A percentile compares a stretch with the other conserved stretches of the same genome.
Evolutionary conservation across 352 stramenopile species (phyloP).

Genomic region (Aphanomyces astaci): DNA sequence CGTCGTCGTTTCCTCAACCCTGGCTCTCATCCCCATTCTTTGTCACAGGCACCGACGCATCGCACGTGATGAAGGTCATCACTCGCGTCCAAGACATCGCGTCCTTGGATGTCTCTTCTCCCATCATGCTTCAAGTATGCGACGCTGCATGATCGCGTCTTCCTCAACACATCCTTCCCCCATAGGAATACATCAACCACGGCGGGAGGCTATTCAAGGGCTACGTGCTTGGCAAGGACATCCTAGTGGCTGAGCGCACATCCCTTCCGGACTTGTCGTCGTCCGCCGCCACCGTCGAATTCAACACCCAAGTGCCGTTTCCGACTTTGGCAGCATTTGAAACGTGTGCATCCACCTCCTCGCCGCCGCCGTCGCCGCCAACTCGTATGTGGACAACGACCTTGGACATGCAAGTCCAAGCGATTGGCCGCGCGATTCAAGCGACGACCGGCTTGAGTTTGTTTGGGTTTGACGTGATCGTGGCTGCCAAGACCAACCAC

Average conservation of each 20-base stretch:
- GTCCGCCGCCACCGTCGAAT: constrained; percentile 48
- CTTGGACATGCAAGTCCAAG: constrained; percentile 46
- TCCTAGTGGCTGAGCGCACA: constrained; percentile 63
- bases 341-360: neutral
- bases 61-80: constrained; percentile 78
- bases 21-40: neutral
- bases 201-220: constrained; percentile 71
- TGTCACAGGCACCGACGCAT: constrained; percentile 56
- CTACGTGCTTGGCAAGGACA: constrained; percentile 68
- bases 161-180: too few species aligned
- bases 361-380: neutral
- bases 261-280: constrained; percentile 67
- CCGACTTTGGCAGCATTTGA: constrained; percentile 42
- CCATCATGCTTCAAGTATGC: constrained; percentile 57
- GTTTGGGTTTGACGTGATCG: constrained; percentile 82
- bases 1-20: constrained; percentile 19
- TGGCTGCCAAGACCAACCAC: constrained; percentile 45
- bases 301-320: constrained; percentile 76
- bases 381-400: neutral
- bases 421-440: constrained; percentile 58
- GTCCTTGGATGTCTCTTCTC: constrained; percentile 36
- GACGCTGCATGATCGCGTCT: too few species aligned
- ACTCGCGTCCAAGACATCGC: constrained; percentile 52
- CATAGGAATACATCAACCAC: constrained; percentile 77
- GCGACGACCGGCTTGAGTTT: constrained; percentile 54